phyloP scores from a whole-genome alignment of 129 eudicot genomes.

The Saposhnikovia divaricata region DNA sequence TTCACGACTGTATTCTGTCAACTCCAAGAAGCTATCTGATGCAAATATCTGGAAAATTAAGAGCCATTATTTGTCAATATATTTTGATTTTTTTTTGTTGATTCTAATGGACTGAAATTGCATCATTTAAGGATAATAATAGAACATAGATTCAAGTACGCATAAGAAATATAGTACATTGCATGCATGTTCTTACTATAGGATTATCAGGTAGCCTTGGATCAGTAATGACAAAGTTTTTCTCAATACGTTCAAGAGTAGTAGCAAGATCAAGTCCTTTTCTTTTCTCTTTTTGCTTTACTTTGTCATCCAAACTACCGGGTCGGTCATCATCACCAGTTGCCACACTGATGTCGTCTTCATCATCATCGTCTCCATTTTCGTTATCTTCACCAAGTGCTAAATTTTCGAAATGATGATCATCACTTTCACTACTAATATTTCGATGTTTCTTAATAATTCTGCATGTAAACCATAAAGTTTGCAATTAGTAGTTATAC shows the following conservation, averaged over 20 bases:
- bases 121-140: not conserved
- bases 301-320: conserved; percentile 87
- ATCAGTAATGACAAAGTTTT: conserved; percentile 96
- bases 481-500: not conserved
- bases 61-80: not conserved
- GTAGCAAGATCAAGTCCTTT: conserved; percentile 99
- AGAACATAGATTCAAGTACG: not conserved
- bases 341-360: not conserved
- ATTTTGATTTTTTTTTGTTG: not conserved
- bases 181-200: conserved; percentile 54
- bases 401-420: conserved; percentile 25
- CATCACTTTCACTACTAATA: conserved; percentile 23
- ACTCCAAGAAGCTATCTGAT: conserved; percentile 96
- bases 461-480: conserved; percentile 22
- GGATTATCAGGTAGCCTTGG: conserved; percentile 99
- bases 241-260: conserved; percentile 97
- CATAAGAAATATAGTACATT: not conserved
- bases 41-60: conserved; percentile 75
- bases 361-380: conserved; percentile 25
- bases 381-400: conserved; percentile 12
- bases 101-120: not conserved
- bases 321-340: conserved; percentile 45
- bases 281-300: conserved; percentile 83
- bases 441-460: conserved; percentile 58
- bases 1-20: conserved; percentile 96